phyloP scores from a whole-genome alignment of 345 rosid species.

The Triadica sebifera region DNA sequence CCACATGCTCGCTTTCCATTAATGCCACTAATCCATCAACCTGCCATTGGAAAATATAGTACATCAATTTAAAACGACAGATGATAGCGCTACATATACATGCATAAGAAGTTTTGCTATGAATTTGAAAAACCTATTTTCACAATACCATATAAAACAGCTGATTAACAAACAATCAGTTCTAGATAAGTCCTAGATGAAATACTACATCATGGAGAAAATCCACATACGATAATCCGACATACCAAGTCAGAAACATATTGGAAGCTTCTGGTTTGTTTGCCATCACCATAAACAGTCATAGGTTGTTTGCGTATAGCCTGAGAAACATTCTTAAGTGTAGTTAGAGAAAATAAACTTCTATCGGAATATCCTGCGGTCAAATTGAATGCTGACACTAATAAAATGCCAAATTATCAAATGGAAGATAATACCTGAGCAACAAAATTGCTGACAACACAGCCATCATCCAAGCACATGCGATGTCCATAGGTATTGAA shows the following conservation, averaged over 20 bases:
- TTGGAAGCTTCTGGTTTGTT: slow-evolving; percentile 99
- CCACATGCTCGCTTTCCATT: slow-evolving; percentile 91
- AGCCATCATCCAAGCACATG: slow-evolving; percentile 98
- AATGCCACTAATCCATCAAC: slow-evolving; percentile 87
- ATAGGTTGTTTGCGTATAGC: slow-evolving; percentile 70
- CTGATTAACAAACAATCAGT: neutral
- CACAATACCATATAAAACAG: neutral
- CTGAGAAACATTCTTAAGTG: slow-evolving; percentile 12
- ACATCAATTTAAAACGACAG: neutral
- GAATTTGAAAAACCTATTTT: neutral
- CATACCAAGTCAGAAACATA: slow-evolving; percentile 95
- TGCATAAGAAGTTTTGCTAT: neutral
- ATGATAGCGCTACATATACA: neutral
- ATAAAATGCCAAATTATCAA: neutral
- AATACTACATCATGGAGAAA: neutral
- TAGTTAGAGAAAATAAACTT: slow-evolving; percentile 2
- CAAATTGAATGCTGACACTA: neutral
- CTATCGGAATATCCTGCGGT: neutral
- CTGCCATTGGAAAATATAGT: slow-evolving; percentile 34
- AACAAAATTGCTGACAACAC: slow-evolving; percentile 98
- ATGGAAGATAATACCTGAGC: slow-evolving; percentile 64
- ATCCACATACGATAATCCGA: neutral
- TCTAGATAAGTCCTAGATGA: neutral
- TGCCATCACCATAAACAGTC: slow-evolving; percentile 98
- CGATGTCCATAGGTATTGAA: slow-evolving; percentile 98